Base-by-base conservation (phyloP, 2,329 filamentous ascomycete genomes). In the Fusarium fujikuroi region DNA sequence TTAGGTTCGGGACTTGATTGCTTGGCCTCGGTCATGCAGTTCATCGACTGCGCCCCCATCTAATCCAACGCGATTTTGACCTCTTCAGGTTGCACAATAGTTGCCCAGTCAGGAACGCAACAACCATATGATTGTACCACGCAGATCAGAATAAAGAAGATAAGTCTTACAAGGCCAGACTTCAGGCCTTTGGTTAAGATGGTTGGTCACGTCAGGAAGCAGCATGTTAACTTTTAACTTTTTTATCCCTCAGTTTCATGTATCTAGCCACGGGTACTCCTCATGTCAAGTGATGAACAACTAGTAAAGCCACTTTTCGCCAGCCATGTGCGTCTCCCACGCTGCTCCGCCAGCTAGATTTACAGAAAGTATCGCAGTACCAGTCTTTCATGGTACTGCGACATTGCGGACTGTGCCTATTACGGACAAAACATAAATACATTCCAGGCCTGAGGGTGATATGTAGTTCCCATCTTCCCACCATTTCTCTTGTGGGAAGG, bases 191-290 rank as follows among this genome's bases (percentile, higher is more conserved):
- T 30, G 12, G 28, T 21, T 21, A 30, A 28, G 19, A 47, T 9
- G 14, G 44, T 37, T 57, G 25, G 42, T 70, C 58, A 40, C 44
- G 43, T 28, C 30, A 53, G 46, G 32, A 58, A 54, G 39, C 44
- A 59, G 44, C 15, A 57, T n/a, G 74, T 75, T 76, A 68, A 78
- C 74, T 70, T 77, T 78, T 74, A 67, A 78, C 75, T 68, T 68
- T 76, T 76, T 78, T 78, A 70, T 73, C 66, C 76, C 76, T 77
- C 75, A 72, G 75, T 43, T 78, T 74, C 74, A 78, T 75, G 63
- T 71, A 72, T 76, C 63, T 75, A 75, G 76, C 72, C 44, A 71
- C 65, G 69, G 69, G 46, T 43, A 52, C 40, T 50, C 60, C 62
- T 49, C 62, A 16, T 44, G 64, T 58, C 57, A 72, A 69, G 59